These are phyloP conservation scores for Sclerotinia trifoliorum DNA, from an alignment of 2,329 filamentous ascomycete genomes.

Conservation along the genomic window DNA sequence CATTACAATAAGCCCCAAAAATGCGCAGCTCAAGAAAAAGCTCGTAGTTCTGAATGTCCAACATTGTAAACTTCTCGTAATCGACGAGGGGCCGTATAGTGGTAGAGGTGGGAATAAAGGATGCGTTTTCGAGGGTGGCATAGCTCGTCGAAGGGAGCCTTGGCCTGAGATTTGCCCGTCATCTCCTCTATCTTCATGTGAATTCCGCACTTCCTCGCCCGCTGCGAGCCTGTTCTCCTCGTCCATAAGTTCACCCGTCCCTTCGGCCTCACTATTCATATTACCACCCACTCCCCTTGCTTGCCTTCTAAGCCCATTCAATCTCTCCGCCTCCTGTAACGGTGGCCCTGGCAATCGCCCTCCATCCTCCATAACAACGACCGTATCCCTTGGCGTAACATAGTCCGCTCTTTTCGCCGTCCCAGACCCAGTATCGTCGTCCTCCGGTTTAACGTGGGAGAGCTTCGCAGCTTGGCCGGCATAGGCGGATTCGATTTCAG, in stretches of 20 bases:
- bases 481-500: slow-evolving; percentile 42
- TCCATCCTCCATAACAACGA: slow-evolving; percentile 67
- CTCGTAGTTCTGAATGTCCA: slow-evolving; percentile 64
- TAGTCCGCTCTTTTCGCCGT: slow-evolving; percentile 63
- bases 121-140: slow-evolving; percentile 68
- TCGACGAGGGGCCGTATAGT: slow-evolving; percentile 72
- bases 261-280: slow-evolving; percentile 41
- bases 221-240: slow-evolving; percentile 32
- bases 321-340: slow-evolving; percentile 65
- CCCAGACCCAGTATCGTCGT: slow-evolving; percentile 34
- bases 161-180: slow-evolving; percentile 48
- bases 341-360: slow-evolving; percentile 67
- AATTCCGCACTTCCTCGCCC: not conserved
- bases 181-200: slow-evolving; percentile 27
- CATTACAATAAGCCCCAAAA: slow-evolving; percentile 72
- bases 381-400: slow-evolving; percentile 68
- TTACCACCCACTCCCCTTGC: slow-evolving; percentile 35
- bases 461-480: slow-evolving; percentile 60
- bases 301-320: slow-evolving; percentile 62
- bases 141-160: slow-evolving; percentile 47
- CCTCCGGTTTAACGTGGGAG: slow-evolving; percentile 42
- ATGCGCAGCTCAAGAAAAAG: slow-evolving; percentile 73
- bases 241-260: slow-evolving; percentile 38
- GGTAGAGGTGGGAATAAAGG: slow-evolving; percentile 83
- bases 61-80: slow-evolving; percentile 64